Conservation (phyloP, 2,329 filamentous ascomycete species). For the Alternaria dauci region DNA sequence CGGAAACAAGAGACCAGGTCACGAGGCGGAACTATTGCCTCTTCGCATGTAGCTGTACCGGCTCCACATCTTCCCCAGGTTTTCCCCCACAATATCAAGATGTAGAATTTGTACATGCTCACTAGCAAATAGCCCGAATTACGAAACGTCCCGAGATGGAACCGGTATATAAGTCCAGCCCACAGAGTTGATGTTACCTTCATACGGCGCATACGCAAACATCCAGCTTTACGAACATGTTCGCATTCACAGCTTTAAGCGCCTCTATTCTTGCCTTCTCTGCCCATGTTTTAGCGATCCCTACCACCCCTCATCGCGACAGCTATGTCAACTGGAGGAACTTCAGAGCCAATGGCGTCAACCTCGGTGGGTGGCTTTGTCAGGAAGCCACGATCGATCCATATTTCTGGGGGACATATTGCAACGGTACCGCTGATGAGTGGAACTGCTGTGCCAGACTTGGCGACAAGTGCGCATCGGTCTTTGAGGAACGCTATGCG, state of each 20-base stretch:
- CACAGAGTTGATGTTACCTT: too few relatives aligned
- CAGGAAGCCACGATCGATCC: constrained; percentile 42
- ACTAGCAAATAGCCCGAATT: neutral
- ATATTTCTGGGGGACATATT: constrained; percentile 33
- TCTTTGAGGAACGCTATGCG: constrained; percentile 42
- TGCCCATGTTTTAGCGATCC: neutral
- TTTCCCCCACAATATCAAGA: neutral
- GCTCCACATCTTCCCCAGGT: neutral
- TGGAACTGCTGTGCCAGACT: constrained; percentile 46
- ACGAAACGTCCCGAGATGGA: too few relatives aligned
- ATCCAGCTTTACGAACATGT: neutral
- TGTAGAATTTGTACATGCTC: neutral
- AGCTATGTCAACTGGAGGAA: constrained; percentile 22
- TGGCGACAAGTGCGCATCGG: constrained; percentile 37
- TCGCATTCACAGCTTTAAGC: neutral
- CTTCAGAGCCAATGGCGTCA: constrained; percentile 30
- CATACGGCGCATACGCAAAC: too few relatives aligned
- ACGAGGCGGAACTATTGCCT: neutral
- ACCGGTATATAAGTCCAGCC: too few relatives aligned
- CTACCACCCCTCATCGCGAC: neutral
- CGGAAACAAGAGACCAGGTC: too few relatives aligned
- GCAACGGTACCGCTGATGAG: constrained; percentile 40
- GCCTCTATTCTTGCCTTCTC: neutral
- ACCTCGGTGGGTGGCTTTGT: constrained; percentile 47
- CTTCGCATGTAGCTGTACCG: neutral